Evolutionary conservation across 305 asterid genomes (phyloP), one percentile per base, ranked within the genome.

Genomic region (Fraxinus xanthoxyloides): DNA sequence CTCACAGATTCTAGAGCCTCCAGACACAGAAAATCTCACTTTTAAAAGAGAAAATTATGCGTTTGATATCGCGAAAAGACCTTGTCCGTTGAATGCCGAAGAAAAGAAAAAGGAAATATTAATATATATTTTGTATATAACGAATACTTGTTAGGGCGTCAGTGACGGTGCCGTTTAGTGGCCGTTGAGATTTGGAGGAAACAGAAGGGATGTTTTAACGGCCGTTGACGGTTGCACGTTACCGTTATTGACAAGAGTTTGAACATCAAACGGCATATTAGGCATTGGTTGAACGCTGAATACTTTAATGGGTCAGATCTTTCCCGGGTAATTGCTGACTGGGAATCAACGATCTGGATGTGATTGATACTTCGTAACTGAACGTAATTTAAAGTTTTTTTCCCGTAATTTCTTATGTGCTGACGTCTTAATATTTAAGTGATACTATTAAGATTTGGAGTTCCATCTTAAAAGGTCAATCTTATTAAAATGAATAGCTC

Each of bases 191-290:
- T 7, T 40, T 21, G 61, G 77, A 17, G 13, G 5, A 48, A 59
- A 72, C 31, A 5, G 19, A 0, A 74, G 48, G 78, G 32, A 51
- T 43, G 61, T 63, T 72, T 23, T 86, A 81, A 92, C 95, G 92
- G 85, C 86, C 81, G 74, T 77, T 88, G 84, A 88, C 90, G 87
- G 89, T 78, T 83, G 84, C 88, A 77, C 91, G 92, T 88, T 92
- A 83, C 89, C 90, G 97, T 92, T 92, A 87, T 88, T 84, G 85
- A 82, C 85, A 82, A 87, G 90, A 85, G 93, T 93, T 94, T 94
- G 93, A 93, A 94, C 94, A 91, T 90, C 95, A 91, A 94, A 93
- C 97, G 97, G 97, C 95, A 90, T 90, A 83, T 86, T 85, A 74
- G 80, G 77, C 81, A 82, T 85, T 78, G 38, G 77, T 67, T 87